These are phyloP conservation scores for Teunomyces barrocoloradensis DNA, from an alignment of 805 yeast genomes.

Conservation along the genomic window DNA sequence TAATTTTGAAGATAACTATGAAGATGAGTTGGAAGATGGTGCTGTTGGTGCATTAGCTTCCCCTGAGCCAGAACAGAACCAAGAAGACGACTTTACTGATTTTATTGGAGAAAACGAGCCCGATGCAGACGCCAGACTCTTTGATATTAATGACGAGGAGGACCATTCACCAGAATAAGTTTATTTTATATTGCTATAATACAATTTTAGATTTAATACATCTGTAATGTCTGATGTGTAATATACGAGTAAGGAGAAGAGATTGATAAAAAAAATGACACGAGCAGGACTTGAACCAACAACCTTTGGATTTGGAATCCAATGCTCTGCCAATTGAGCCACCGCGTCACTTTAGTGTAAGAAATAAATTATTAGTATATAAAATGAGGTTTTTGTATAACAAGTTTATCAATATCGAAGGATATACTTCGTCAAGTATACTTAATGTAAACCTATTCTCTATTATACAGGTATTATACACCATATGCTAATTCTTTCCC, in stretches of 20 bases:
- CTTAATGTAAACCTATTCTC: neutral
- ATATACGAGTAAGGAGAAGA: too few species aligned
- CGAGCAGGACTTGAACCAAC: conserved; percentile 24
- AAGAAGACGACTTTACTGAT: conserved; percentile 10
- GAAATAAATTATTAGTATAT: too few species aligned
- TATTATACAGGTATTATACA: conserved; percentile 4
- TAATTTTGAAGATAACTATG: conserved; percentile 37
- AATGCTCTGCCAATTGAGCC: conserved; percentile 23
- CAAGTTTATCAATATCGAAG: neutral
- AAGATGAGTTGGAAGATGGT: conserved; percentile 36
- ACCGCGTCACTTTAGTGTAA: conserved; percentile 13
- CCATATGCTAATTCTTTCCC: conserved; percentile 5
- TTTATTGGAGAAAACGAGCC: conserved; percentile 5
- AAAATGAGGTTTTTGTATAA: neutral
- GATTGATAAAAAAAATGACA: conserved; percentile 12
- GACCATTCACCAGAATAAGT: neutral
- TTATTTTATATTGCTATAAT: neutral
- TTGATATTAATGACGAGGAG: conserved; percentile 26
- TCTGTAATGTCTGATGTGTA: neutral
- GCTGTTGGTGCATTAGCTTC: conserved; percentile 16
- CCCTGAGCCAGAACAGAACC: conserved; percentile 19
- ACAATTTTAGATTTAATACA: conserved; percentile 1
- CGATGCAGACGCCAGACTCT: conserved; percentile 24
- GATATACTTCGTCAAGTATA: neutral
- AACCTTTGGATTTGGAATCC: conserved; percentile 20